Evolutionary conservation across 2,329 filamentous ascomycete species (phyloP).

Genomic region (Basipetospora sp.): DNA sequence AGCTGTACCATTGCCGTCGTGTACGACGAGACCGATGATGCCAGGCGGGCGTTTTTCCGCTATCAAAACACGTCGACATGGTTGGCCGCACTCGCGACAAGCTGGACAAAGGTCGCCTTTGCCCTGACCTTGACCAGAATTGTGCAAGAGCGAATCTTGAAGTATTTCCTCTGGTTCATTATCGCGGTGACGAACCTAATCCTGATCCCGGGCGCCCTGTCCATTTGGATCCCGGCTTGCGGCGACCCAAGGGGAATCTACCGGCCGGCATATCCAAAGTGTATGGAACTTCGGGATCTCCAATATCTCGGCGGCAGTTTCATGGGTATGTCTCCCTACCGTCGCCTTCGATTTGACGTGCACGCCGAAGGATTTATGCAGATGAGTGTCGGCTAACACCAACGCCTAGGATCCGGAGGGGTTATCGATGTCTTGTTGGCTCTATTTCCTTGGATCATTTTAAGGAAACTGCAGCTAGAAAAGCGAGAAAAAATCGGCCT

Average conservation of each 20-base stretch:
- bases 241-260: slow-evolving; percentile 1
- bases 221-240: slow-evolving; percentile 1
- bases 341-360: not conserved
- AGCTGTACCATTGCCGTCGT: not conserved
- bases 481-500: slow-evolving; percentile 1
- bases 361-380: not conserved
- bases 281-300: not conserved
- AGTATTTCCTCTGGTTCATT: slow-evolving; percentile 1
- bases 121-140: not conserved
- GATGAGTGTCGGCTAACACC: slow-evolving; percentile 1
- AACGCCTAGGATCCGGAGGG: not conserved
- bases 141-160: slow-evolving; percentile 1
- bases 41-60: not conserved
- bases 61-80: slow-evolving; percentile 2
- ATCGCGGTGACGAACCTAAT: not conserved
- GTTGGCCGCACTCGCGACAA: not conserved
- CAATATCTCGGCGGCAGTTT: slow-evolving; percentile 1
- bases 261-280: slow-evolving; percentile 1
- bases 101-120: slow-evolving; percentile 2
- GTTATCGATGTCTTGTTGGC: slow-evolving; percentile 1
- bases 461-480: not conserved
- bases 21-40: not conserved
- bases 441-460: not conserved
- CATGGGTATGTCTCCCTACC: slow-evolving; percentile 1
- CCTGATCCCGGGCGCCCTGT: slow-evolving; percentile 2